These are phyloP conservation scores for Gossypium australe DNA, from an alignment of 345 rosid genomes.

Conservation along the genomic window DNA sequence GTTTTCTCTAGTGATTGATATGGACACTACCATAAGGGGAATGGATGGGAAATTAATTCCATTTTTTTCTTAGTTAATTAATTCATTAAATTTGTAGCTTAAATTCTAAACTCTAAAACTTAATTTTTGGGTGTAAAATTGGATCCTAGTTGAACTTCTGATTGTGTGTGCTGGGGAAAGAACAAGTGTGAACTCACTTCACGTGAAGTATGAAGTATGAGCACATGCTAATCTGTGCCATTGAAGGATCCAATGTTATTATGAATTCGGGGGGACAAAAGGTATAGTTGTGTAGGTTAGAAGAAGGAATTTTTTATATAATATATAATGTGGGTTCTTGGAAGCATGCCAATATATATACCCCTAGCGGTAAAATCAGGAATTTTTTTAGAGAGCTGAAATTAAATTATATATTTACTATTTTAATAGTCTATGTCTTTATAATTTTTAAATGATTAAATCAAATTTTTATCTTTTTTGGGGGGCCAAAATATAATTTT, in stretches of 20 bases:
- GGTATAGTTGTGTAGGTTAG: not conserved
- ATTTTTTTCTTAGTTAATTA: not conserved
- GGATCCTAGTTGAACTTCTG: not conserved
- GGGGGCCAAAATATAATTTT: too few relatives aligned
- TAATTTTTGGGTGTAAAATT: not conserved
- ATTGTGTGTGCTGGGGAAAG: constrained; percentile 8
- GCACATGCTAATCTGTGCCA: constrained; percentile 31
- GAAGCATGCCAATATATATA: too few relatives aligned
- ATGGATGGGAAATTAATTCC: too few relatives aligned
- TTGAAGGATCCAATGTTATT: constrained; percentile 19
- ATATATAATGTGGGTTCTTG: too few relatives aligned
- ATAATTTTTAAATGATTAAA: too few relatives aligned
- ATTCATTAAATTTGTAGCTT: not conserved
- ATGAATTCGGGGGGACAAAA: constrained; percentile 5
- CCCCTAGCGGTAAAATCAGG: too few relatives aligned
- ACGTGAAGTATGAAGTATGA: constrained; percentile 7
- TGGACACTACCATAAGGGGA: not conserved
- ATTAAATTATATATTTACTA: too few relatives aligned
- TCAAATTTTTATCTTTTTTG: too few relatives aligned
- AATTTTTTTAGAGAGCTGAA: too few relatives aligned
- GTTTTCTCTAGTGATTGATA: not conserved
- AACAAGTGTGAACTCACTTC: constrained; percentile 9
- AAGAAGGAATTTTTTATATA: too few relatives aligned
- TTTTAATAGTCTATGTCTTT: too few relatives aligned
- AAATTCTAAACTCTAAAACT: not conserved